Evolutionary conservation across 352 stramenopile species (phyloP).

Genomic region (Globisporangium spinosum): DNA sequence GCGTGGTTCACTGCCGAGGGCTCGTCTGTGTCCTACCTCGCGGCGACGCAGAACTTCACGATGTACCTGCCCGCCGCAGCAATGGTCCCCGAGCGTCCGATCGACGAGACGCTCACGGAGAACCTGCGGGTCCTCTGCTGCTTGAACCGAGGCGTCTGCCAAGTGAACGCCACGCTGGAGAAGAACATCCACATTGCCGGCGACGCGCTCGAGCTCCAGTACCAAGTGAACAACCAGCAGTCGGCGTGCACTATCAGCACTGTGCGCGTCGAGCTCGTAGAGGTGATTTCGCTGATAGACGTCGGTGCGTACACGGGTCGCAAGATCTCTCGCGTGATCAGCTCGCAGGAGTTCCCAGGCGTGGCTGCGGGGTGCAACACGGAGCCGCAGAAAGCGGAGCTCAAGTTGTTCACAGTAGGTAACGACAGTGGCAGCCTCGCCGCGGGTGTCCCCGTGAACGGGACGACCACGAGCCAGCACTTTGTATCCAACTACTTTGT

Average conservation of each 20-base stretch:
- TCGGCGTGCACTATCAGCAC: conserved; percentile 4
- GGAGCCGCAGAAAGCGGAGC: conserved; percentile 6
- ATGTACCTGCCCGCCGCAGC: conserved; percentile 10
- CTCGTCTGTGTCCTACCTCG: conserved; percentile 12
- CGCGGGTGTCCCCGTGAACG: background rate
- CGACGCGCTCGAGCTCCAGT: conserved; percentile 14
- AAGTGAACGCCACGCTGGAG: background rate
- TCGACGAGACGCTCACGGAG: conserved; percentile 10
- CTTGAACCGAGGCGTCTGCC: conserved; percentile 7
- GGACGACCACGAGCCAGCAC: conserved; percentile 13
- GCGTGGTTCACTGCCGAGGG: conserved; percentile 20
- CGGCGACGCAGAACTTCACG: conserved; percentile 12
- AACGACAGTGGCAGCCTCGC: no score
- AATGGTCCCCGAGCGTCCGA: background rate
- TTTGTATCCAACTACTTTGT: conserved; percentile 11
- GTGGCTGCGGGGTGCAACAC: conserved; percentile 5
- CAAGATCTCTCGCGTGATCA: conserved; percentile 5
- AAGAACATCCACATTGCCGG: conserved; percentile 12
- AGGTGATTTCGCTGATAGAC: conserved; percentile 14
- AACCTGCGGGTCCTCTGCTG: conserved; percentile 18
- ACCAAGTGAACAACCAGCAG: conserved; percentile 12
- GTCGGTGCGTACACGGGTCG: conserved; percentile 10
- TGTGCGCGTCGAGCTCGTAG: conserved; percentile 14
- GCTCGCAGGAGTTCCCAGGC: conserved; percentile 8
- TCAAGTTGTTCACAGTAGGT: background rate